These are phyloP conservation scores for Tetrastigma voinierianum DNA, from an alignment of 164 flowering plant genomes.

Conservation along the genomic window DNA sequence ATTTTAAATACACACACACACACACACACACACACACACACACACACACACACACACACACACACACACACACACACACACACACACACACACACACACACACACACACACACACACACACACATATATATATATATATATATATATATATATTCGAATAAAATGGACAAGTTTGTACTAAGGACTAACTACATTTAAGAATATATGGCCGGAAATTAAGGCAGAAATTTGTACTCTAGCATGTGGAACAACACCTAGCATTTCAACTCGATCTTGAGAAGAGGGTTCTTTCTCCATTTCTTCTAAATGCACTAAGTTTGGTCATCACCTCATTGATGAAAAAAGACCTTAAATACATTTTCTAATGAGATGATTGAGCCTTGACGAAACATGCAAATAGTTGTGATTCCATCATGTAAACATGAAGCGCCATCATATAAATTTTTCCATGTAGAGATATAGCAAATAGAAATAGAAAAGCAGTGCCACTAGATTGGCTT, in stretches of 20 bases:
- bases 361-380: conserved; percentile 14
- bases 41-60: too few species aligned
- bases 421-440: not conserved
- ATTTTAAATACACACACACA: too few species aligned
- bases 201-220: conserved; percentile 83
- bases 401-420: not conserved
- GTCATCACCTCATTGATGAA: conserved; percentile 96
- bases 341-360: conserved; percentile 57
- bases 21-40: too few species aligned
- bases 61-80: too few species aligned
- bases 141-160: too few species aligned
- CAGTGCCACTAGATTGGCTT: too few species aligned
- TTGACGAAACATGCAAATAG: not conserved
- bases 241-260: conserved; percentile 98
- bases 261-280: conserved; percentile 96
- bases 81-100: too few species aligned
- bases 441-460: not conserved
- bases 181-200: conserved; percentile 27
- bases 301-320: conserved; percentile 87
- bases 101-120: too few species aligned
- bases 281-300: conserved; percentile 95
- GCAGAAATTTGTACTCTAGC: conserved; percentile 87
- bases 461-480: not conserved
- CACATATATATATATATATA: too few species aligned
- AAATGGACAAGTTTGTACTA: too few species aligned